phyloP scores from a whole-genome alignment of 805 yeast species.

The Nakazawaea holstii region DNA sequence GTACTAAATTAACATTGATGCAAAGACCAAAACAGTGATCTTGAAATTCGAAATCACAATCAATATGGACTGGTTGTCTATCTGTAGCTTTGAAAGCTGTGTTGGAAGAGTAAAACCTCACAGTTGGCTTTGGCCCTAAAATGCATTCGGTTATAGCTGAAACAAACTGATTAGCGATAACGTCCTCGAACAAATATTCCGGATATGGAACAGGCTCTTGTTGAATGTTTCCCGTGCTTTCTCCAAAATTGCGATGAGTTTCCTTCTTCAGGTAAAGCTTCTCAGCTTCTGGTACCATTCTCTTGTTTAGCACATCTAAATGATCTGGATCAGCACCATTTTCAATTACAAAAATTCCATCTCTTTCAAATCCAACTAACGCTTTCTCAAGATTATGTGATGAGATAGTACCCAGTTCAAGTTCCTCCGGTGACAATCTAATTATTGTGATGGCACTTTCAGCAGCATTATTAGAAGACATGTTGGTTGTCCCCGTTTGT shows the following conservation, averaged over 20 bases:
- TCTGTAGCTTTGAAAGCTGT: conserved; percentile 1
- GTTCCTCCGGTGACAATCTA: conserved; percentile 1
- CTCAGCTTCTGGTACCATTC: conserved; percentile 6
- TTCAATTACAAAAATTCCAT: conserved; percentile 6
- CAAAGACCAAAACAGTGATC: conserved; percentile 8
- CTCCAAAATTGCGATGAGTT: conserved; percentile 7
- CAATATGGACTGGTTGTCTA: conserved; percentile 7
- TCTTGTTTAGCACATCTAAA: conserved; percentile 1
- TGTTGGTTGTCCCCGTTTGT: too few relatives aligned
- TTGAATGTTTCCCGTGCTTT: conserved; percentile 5
- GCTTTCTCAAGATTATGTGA: conserved; percentile 5
- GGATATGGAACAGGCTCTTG: conserved; percentile 7
- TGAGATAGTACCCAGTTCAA: neutral
- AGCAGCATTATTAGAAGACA: neutral
- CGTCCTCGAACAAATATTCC: conserved; percentile 6
- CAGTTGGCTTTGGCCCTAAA: conserved; percentile 5
- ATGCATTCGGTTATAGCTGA: conserved; percentile 4
- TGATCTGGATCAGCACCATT: conserved; percentile 4
- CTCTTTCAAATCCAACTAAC: conserved; percentile 6
- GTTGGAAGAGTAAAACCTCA: conserved; percentile 7
- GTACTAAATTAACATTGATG: conserved; percentile 5
- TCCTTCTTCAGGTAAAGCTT: neutral
- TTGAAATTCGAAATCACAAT: conserved; percentile 1
- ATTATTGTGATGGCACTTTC: neutral
- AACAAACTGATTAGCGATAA: conserved; percentile 7